phyloP scores from a whole-genome alignment of 441 rosid genomes.

The Croton laevigatus region DNA sequence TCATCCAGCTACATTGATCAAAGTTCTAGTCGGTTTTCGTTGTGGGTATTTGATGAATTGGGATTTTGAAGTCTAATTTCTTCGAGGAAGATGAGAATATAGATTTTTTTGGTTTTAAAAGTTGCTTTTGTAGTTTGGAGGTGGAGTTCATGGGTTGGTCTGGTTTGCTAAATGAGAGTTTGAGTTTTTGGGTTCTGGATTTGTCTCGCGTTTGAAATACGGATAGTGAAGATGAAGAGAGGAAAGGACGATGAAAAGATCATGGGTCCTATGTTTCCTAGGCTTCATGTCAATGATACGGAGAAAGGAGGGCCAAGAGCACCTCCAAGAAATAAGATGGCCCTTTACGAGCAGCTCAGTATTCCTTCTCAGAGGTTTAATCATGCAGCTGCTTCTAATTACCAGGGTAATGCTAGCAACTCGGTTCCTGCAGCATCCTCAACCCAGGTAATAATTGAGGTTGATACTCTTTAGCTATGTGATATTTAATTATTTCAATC shows the following conservation, averaged over 20 bases:
- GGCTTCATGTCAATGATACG: conserved; percentile 86
- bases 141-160: conserved; percentile 21
- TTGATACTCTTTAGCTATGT: conserved; percentile 18
- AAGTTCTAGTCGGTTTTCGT: conserved; percentile 2
- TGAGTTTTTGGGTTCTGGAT: conserved; percentile 3
- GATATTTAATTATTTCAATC: neutral
- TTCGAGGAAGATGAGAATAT: conserved; percentile 9
- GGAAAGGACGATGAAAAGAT: conserved; percentile 65
- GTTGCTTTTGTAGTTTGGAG: neutral
- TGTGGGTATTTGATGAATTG: neutral
- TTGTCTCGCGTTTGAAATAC: conserved; percentile 17
- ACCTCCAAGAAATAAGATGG: conserved; percentile 99
- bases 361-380: conserved; percentile 76
- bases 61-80: neutral
- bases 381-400: conserved; percentile 34
- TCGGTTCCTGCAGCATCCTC: conserved; percentile 45
- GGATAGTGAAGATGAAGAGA: conserved; percentile 48
- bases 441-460: conserved; percentile 46
- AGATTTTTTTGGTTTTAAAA: conserved; percentile 9
- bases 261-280: conserved; percentile 77
- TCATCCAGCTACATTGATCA: neutral
- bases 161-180: conserved; percentile 4
- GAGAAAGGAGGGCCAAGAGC: conserved; percentile 91
- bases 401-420: conserved; percentile 25
- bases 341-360: conserved; percentile 88